phyloP scores from a whole-genome alignment of 2,329 filamentous ascomycete species.

The Neofusicoccum parvum region DNA sequence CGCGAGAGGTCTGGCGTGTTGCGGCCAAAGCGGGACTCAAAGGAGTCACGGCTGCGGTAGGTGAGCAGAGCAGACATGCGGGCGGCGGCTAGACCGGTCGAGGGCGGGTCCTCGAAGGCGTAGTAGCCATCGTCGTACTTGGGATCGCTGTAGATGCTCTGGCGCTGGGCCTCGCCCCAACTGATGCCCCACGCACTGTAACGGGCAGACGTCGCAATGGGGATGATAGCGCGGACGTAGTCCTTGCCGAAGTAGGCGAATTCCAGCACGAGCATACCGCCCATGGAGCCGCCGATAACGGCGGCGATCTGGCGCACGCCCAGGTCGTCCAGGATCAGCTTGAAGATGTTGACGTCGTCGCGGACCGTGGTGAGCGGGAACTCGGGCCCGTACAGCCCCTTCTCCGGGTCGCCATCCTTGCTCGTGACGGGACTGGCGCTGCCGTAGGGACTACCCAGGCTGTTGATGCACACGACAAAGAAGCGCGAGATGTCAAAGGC shows the following conservation, averaged over 20 bases:
- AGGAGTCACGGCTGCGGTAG: constrained; percentile 94
- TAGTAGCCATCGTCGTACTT: constrained; percentile 99
- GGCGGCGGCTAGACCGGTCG: constrained; percentile 84
- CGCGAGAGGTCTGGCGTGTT: constrained; percentile 87
- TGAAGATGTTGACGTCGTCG: constrained; percentile 90
- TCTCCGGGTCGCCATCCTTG: constrained; percentile 74
- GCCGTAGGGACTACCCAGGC: constrained; percentile 81
- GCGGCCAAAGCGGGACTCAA: constrained; percentile 90
- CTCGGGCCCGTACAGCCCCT: constrained; percentile 87
- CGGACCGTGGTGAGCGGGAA: constrained; percentile 94
- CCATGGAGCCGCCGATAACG: constrained; percentile 82
- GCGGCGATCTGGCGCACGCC: constrained; percentile 77
- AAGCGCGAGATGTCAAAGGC: constrained; percentile 82
- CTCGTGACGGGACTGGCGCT: constrained; percentile 87
- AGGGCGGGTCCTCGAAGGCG: constrained; percentile 79
- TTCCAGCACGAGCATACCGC: constrained; percentile 87
- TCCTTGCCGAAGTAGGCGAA: constrained; percentile 89
- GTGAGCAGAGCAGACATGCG: constrained; percentile 96
- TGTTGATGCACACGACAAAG: constrained; percentile 86
- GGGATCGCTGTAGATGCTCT: constrained; percentile 96
- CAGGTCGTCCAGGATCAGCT: constrained; percentile 75
- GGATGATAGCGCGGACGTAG: constrained; percentile 78
- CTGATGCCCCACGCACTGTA: constrained; percentile 91
- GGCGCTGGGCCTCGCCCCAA: constrained; percentile 85
- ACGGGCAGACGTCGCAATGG: constrained; percentile 80